Evolutionary conservation across 768 basidiomycete genomes (phyloP).

Genomic region (Thelephora aurantiotincta): DNA sequence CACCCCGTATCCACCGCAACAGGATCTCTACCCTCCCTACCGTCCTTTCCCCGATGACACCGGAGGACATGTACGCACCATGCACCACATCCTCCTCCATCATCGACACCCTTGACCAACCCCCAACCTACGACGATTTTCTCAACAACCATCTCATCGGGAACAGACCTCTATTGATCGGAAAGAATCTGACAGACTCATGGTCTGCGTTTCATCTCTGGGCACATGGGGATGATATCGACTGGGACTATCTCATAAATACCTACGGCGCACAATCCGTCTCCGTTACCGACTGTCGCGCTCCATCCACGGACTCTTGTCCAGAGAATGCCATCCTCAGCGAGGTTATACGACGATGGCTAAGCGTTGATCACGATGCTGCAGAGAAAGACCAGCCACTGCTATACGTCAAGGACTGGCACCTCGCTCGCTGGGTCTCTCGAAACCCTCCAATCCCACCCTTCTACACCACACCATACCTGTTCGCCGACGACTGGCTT

Average conservation of each 20-base stretch:
- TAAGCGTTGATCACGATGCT: slow-evolving; percentile 1
- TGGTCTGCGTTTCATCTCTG: slow-evolving; percentile 11
- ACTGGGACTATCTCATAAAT: slow-evolving; percentile 10
- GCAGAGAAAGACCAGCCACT: slow-evolving; percentile 2
- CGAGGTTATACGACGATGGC: slow-evolving; percentile 12
- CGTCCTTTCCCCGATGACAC: too few relatives aligned
- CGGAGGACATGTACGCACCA: slow-evolving; percentile 1
- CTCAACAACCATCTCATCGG: slow-evolving; percentile 9
- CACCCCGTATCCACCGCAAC: too few relatives aligned
- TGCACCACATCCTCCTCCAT: slow-evolving; percentile 36
- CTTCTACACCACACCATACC: slow-evolving; percentile 14
- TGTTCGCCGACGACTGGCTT: slow-evolving; percentile 19
- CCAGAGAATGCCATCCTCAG: slow-evolving; percentile 9
- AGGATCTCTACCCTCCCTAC: too few relatives aligned
- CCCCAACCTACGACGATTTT: slow-evolving; percentile 11
- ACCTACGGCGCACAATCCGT: slow-evolving; percentile 11
- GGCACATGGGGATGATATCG: slow-evolving; percentile 5
- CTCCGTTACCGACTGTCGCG: slow-evolving; percentile 14
- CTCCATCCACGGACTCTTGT: slow-evolving; percentile 13
- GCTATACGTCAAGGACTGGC: slow-evolving; percentile 18
- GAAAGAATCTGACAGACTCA: slow-evolving; percentile 6
- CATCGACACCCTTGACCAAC: background rate
- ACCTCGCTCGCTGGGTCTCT: slow-evolving; percentile 11
- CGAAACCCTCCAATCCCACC: background rate
- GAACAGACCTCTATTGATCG: slow-evolving; percentile 14